Evolutionary conservation across 768 basidiomycete genomes (phyloP), one percentile per base, ranked within the genome.

Genomic region (Suillus variegatus): DNA sequence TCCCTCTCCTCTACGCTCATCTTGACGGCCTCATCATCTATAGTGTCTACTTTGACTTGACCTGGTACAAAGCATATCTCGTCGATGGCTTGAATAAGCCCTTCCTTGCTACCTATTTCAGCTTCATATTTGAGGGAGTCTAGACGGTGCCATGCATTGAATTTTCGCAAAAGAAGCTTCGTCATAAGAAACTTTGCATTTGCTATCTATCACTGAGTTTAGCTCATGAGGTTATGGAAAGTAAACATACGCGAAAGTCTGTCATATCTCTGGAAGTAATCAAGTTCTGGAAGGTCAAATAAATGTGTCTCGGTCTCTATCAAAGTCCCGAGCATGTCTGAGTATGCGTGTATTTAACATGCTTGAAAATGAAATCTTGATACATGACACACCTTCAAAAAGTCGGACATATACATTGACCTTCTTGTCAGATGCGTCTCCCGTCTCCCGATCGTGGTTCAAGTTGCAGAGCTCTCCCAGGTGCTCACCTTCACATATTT

Each of bases 131-230:
- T 81, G 25, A 90, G 75, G 2, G 76, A 67, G 47, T 75, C 74
- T 6, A 84, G 76, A 3, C 85, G 82, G 65, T 86, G 82, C 79
- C 88, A 88, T 68, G 82, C 80, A 64, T 80, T 82, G 36, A 79
- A 79, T 68, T 87, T 88, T 60, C 90, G 84, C 9, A 90, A 79
- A n/a, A 86, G 79, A 10, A 92, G 77, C 25, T 88, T 84, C 20
- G 86, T 81, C 66, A 90, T 81, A 18, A 92, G 83, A 73, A 89
- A 91, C 35, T 83, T 80, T 3, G 88, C 83, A 16, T 81, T 73
- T 68, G 86, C 88, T 89, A 46, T 66, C 44, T 3, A 18, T 22
- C 28, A 16, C 44, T 76, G 43, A 73, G 71, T 14, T 60, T 25
- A 18, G 32, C n/a, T 9, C 14, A 47, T 52, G 46, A 3, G 13